Conservation (phyloP, 139 green algal species). For the Chlamydomonas eustigma region DNA sequence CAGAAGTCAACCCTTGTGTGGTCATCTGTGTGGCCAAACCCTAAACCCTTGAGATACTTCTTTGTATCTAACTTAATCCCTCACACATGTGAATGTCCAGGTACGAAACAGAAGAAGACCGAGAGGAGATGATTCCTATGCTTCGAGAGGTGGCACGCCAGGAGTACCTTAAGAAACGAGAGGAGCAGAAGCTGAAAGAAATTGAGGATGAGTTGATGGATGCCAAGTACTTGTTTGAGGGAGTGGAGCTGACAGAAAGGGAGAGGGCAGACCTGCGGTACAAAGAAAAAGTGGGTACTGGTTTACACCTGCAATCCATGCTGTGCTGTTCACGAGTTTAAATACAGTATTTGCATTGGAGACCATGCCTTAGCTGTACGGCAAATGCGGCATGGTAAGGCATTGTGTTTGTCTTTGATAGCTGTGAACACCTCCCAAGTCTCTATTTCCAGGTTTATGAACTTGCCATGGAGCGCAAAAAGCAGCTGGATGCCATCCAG, state of each 20-base stretch:
- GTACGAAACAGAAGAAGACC: slow-evolving; percentile 52
- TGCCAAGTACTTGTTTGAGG: slow-evolving; percentile 66
- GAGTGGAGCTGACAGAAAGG: slow-evolving; percentile 67
- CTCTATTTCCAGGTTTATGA: slow-evolving; percentile 50
- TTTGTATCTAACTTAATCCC: too few relatives aligned
- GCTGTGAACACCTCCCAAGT: too few relatives aligned
- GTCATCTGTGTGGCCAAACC: too few relatives aligned
- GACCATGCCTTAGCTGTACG: too few relatives aligned
- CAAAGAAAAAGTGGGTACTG: slow-evolving; percentile 77
- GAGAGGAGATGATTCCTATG: slow-evolving; percentile 41
- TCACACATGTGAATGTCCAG: slow-evolving; percentile 9
- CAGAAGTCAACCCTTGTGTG: too few relatives aligned
- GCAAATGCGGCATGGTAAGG: too few relatives aligned
- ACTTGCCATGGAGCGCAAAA: slow-evolving; percentile 59
- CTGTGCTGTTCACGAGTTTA: too few relatives aligned
- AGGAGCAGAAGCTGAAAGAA: slow-evolving; percentile 73
- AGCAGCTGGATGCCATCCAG: slow-evolving; percentile 50
- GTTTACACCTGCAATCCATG: too few relatives aligned
- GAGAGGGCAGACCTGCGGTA: slow-evolving; percentile 83
- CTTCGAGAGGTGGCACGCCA: slow-evolving; percentile 83
- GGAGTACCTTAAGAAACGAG: slow-evolving; percentile 94
- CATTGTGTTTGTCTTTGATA: too few relatives aligned
- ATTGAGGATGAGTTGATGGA: slow-evolving; percentile 79
- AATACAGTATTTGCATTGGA: too few relatives aligned
- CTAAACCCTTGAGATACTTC: too few relatives aligned